A percentile compares a stretch with the other conserved stretches of the same genome.
phyloP scores from a whole-genome alignment of 768 basidiomycete genomes.

The Gloeostereum incarnatum region DNA sequence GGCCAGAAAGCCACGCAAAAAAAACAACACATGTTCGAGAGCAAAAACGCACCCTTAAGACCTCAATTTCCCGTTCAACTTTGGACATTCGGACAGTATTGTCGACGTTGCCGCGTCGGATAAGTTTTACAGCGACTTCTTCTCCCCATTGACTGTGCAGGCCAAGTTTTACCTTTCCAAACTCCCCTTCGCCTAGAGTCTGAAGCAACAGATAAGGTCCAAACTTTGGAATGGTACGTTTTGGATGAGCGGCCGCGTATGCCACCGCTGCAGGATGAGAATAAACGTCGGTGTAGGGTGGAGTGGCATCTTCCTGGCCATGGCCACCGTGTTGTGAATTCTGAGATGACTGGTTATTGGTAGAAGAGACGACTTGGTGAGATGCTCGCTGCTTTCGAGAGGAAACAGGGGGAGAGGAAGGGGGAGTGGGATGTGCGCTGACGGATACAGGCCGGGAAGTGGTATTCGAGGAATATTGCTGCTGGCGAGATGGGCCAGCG shows the following conservation, averaged over 20 bases:
- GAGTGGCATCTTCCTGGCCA: slow-evolving; percentile 30
- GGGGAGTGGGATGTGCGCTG: slow-evolving; percentile 40
- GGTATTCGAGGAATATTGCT: slow-evolving; percentile 15
- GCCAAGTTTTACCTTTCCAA: slow-evolving; percentile 98
- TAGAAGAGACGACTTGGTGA: slow-evolving; percentile 54
- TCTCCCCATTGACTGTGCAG: slow-evolving; percentile 90
- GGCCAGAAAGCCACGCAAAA: too few species aligned
- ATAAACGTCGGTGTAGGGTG: slow-evolving; percentile 64
- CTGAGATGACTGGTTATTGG: slow-evolving; percentile 22
- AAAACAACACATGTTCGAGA: slow-evolving; percentile 5
- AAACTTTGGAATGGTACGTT: slow-evolving; percentile 85
- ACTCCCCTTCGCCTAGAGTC: slow-evolving; percentile 97
- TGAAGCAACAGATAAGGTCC: slow-evolving; percentile 94
- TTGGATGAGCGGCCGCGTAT: slow-evolving; percentile 75
- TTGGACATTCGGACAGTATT: slow-evolving; percentile 82
- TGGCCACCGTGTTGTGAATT: slow-evolving; percentile 17
- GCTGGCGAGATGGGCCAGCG: slow-evolving; percentile 35
- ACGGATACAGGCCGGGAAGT: slow-evolving; percentile 51
- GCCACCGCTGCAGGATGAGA: slow-evolving; percentile 78
- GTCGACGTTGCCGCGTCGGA: slow-evolving; percentile 88
- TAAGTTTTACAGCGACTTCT: slow-evolving; percentile 98
- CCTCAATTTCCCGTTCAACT: slow-evolving; percentile 96
- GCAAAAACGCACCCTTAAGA: slow-evolving; percentile 65
- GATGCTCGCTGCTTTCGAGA: slow-evolving; percentile 63
- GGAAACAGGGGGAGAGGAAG: slow-evolving; percentile 23